These are phyloP conservation scores for Podospora sp. DNA, from an alignment of 495 filamentous ascomycete genomes.

Conservation along the genomic window DNA sequence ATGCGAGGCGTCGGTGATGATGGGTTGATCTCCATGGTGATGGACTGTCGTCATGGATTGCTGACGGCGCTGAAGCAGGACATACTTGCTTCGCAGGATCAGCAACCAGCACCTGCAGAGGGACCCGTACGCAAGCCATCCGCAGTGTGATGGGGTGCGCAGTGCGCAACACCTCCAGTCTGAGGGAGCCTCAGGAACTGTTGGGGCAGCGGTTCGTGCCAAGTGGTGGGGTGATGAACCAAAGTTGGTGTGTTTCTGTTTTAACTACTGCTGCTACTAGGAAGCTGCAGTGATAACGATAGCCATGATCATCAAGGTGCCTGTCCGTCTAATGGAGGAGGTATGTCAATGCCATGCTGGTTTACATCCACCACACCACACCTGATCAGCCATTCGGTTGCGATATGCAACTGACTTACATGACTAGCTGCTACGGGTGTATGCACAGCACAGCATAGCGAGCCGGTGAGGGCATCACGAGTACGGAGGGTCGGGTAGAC, in stretches of 20 bases:
- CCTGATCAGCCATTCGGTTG: background rate
- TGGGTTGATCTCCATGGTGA: background rate
- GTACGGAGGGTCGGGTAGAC: background rate
- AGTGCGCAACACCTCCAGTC: background rate
- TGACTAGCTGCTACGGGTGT: background rate
- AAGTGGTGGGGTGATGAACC: background rate
- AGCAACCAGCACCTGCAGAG: background rate
- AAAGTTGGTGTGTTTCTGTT: background rate
- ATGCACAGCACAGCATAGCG: background rate
- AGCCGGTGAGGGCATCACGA: background rate
- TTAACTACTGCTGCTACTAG: background rate
- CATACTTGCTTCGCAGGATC: background rate
- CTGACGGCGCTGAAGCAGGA: background rate
- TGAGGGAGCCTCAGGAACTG: background rate
- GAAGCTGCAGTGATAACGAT: slow-evolving; percentile 1
- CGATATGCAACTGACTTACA: background rate
- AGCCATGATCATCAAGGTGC: background rate
- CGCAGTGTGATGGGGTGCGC: background rate
- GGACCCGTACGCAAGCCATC: too few species aligned
- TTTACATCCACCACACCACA: background rate
- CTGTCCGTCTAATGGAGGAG: background rate
- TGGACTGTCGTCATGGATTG: background rate
- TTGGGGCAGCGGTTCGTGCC: background rate
- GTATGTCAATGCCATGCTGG: background rate
- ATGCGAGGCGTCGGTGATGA: background rate